Evolutionary conservation across 805 yeast genomes (phyloP), one percentile per base, ranked within the genome.

Genomic region (Yarrowia hollandica): DNA sequence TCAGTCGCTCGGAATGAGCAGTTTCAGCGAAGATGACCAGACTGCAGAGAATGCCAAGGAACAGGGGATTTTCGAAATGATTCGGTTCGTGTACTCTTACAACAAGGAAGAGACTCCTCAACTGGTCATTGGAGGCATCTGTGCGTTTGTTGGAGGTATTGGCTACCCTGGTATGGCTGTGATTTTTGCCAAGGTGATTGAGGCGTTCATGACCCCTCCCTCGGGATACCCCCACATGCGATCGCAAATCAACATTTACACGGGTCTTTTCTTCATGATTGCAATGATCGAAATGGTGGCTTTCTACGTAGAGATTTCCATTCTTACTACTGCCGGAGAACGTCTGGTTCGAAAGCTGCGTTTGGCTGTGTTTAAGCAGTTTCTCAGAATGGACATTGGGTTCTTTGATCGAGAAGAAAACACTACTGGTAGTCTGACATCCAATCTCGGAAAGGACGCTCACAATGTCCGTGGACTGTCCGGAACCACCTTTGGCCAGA

Each of bases 401-500:
- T 74, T 67, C 59, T 74, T 67, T 54, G 77, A 74, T 58, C 62
- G 64, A 46, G 71, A 68, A 9, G 68, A 69, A 46, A 72, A 73
- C 60, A 63, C 74, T 14, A 68, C 76, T 5, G 77, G 77, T 33
- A 63, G 75, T 4, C 64, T 74, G 16, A 71, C 75, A 1, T 63
- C 75, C 1, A 68, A 70, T 25, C 63, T 74, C 14, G 75, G 75
- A 39, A 73, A 71, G 44, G 77, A 74, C 56, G 77, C 75, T 8
- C 72, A 72, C 48, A 69, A 71, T 15, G 70, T 72, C 15, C 71
- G 73, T 33, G 76, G 76, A 15, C 63, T 74, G 4, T 74, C 75
- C 9, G 77, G 77, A 19, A 72, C 76, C 6, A 74, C 77, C 0
- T 64, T 74, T 54, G 77, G 75, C 7, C 77, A 74, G 60, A 68